Evolutionary conservation across 2,329 filamentous ascomycete species (phyloP).

Genomic region (Geosmithia putterillii): DNA sequence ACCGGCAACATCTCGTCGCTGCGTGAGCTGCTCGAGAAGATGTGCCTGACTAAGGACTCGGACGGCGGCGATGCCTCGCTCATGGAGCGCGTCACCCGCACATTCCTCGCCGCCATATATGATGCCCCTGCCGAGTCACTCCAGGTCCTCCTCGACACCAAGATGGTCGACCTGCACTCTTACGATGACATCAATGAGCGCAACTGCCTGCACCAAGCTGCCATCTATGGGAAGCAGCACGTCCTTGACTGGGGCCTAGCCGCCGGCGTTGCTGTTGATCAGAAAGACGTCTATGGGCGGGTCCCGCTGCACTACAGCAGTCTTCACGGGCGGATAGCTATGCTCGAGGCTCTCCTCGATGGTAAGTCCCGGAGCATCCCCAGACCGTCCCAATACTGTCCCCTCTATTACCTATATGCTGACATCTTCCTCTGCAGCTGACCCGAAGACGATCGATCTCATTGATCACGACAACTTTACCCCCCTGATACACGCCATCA

Average conservation of each 20-base stretch:
- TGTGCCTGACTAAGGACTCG: conserved; percentile 43
- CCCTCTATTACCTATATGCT: background rate
- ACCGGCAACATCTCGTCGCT: conserved; percentile 67
- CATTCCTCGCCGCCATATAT: conserved; percentile 80
- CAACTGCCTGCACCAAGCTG: conserved; percentile 92
- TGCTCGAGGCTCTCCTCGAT: conserved; percentile 62
- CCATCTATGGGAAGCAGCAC: conserved; percentile 77
- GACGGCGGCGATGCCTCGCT: conserved; percentile 42
- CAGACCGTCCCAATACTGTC: background rate
- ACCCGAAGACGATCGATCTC: conserved; percentile 65
- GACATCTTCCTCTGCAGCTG: conserved; percentile 28
- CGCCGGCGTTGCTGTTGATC: conserved; percentile 61
- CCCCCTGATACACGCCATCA: conserved; percentile 87
- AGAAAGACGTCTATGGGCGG: conserved; percentile 85
- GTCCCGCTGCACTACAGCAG: conserved; percentile 93
- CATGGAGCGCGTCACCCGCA: conserved; percentile 71
- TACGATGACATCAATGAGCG: conserved; percentile 97
- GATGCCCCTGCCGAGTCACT: conserved; percentile 72
- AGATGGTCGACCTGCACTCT: conserved; percentile 77
- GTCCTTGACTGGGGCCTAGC: conserved; percentile 68
- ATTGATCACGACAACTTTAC: conserved; percentile 98
- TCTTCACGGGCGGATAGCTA: conserved; percentile 80
- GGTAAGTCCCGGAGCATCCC: conserved; percentile 23
- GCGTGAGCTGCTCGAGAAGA: conserved; percentile 66
- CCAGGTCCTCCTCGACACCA: conserved; percentile 64